Conservation (phyloP, 169 alveolate species). For the Plasmodium inui region DNA sequence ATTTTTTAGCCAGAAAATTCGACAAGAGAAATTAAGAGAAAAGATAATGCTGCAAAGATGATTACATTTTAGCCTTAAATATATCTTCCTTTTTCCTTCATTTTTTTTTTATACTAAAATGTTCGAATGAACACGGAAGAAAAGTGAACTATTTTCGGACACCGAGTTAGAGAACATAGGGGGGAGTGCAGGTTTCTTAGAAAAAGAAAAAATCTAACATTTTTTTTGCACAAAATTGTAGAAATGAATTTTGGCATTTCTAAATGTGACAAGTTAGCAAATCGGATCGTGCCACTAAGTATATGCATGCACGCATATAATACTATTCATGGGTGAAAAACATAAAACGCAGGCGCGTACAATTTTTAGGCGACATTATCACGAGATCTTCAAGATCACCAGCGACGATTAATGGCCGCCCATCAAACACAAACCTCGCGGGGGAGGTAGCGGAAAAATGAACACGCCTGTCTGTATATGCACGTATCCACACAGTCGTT, state of each 20-base stretch:
- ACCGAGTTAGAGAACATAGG: slow-evolving; percentile 70
- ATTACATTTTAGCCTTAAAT: background rate
- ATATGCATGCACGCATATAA: background rate
- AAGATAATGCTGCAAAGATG: background rate
- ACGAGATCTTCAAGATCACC: slow-evolving; percentile 66
- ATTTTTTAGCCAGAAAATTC: background rate
- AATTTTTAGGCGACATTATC: slow-evolving; percentile 63
- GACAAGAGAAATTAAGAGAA: background rate
- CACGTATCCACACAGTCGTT: background rate
- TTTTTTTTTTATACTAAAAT: background rate
- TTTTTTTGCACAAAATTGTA: background rate
- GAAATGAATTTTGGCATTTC: background rate
- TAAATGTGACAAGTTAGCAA: background rate
- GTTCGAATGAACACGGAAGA: slow-evolving; percentile 5
- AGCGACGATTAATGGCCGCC: background rate
- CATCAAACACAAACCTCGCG: slow-evolving; percentile 43
- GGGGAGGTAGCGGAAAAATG: slow-evolving; percentile 42
- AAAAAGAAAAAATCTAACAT: slow-evolving; percentile 12
- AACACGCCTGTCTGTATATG: background rate
- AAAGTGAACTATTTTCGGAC: slow-evolving; percentile 38
- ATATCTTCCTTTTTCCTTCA: background rate
- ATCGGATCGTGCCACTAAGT: background rate
- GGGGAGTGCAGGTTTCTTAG: slow-evolving; percentile 68
- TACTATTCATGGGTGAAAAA: background rate
- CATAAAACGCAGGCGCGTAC: slow-evolving; percentile 5